Evolutionary conservation across 352 stramenopile species (phyloP).

Genomic region (Phytophthora cryptogea): DNA sequence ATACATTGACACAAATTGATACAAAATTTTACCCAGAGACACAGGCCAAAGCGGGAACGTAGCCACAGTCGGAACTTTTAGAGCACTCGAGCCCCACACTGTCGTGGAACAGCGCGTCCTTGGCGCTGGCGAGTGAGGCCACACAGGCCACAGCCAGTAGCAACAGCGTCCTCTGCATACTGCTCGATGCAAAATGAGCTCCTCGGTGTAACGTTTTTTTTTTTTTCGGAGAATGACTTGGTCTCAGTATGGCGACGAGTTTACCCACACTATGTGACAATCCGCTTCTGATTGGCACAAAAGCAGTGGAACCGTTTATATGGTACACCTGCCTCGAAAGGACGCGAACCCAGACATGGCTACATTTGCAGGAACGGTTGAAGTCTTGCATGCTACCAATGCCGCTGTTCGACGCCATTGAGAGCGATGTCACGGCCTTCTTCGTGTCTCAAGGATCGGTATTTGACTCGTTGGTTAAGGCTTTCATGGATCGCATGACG

Average conservation of each 20-base stretch:
- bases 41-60: conserved; percentile 74
- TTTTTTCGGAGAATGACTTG: conserved; percentile 3
- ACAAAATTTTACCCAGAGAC: conserved; percentile 44
- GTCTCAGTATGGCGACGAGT: conserved; percentile 5
- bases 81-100: conserved; percentile 52
- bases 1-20: conserved; percentile 2
- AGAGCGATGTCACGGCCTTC: conserved; percentile 64
- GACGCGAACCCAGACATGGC: conserved; percentile 22
- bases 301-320: not conserved
- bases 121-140: conserved; percentile 4
- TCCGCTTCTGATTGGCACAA: conserved; percentile 6
- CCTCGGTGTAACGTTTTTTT: not conserved
- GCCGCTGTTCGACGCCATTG: conserved; percentile 70
- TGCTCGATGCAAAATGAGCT: conserved; percentile 12
- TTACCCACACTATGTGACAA: conserved; percentile 31
- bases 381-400: conserved; percentile 33
- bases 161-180: conserved; percentile 10
- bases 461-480: conserved; percentile 61
- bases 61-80: conserved; percentile 66
- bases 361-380: conserved; percentile 17
- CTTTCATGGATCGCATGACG: conserved; percentile 56
- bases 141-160: conserved; percentile 12
- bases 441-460: conserved; percentile 76
- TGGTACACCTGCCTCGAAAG: conserved; percentile 22
- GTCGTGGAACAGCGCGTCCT: conserved; percentile 36